Conservation (phyloP, 768 basidiomycete genomes). For the Suillus occidentalis region DNA sequence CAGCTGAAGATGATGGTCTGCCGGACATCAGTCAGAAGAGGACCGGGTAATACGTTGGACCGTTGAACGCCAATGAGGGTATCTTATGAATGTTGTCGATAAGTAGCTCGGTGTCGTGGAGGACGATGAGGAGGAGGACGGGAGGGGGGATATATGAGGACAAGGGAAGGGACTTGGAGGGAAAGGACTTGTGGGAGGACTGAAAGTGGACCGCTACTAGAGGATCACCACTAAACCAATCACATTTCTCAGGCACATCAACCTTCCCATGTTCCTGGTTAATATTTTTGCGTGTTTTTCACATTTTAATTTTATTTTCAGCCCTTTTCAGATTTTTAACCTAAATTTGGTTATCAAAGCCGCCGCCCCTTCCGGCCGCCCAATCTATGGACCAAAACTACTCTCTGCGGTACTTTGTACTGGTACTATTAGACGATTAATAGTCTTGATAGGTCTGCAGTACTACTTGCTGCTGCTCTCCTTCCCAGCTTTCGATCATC, state of each 20-base stretch:
- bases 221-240: slow-evolving; percentile 36
- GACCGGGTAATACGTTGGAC: neutral
- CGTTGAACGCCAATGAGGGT: neutral
- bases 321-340: neutral
- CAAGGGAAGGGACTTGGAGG: slow-evolving; percentile 16
- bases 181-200: slow-evolving; percentile 33
- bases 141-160: slow-evolving; percentile 13
- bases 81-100: neutral
- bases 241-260: slow-evolving; percentile 38
- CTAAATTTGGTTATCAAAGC: slow-evolving; percentile 11
- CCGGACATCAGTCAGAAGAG: slow-evolving; percentile 22
- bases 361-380: slow-evolving; percentile 11
- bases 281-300: slow-evolving; percentile 20
- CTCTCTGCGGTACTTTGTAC: neutral
- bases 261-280: slow-evolving; percentile 26
- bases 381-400: slow-evolving; percentile 6
- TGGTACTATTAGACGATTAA: slow-evolving; percentile 14
- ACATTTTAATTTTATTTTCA: slow-evolving; percentile 8
- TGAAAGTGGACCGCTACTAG: slow-evolving; percentile 22
- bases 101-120: slow-evolving; percentile 9
- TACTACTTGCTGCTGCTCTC: neutral
- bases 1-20: slow-evolving; percentile 32
- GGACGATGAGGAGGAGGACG: slow-evolving; percentile 10
- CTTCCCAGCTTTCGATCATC: neutral
- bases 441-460: slow-evolving; percentile 16